These are phyloP conservation scores for Corrigiola litoralis DNA, from an alignment of 179 eudicot species.

Conservation along the genomic window DNA sequence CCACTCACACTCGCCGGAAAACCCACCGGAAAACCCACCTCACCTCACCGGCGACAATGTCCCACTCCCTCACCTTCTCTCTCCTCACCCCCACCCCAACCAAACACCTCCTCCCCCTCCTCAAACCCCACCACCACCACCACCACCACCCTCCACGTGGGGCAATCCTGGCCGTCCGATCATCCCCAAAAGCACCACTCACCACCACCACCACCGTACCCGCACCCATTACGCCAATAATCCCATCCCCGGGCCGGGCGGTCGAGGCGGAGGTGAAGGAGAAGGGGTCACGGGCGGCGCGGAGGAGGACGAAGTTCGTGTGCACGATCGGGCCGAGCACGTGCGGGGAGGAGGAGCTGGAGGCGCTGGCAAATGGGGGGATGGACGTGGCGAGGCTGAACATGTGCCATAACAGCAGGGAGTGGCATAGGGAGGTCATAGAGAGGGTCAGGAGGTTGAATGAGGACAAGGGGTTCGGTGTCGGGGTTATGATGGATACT, in stretches of 20 bases:
- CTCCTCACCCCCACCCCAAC: conserved; percentile 5
- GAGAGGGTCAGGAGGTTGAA: conserved; percentile 71
- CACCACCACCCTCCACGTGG: neutral
- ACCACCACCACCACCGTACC: too few species aligned
- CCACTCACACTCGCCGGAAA: neutral
- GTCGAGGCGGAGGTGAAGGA: conserved; percentile 68
- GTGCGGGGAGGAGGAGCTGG: conserved; percentile 59
- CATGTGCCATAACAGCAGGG: conserved; percentile 77
- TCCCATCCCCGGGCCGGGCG: conserved; percentile 57
- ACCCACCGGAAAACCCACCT: conserved; percentile 11
- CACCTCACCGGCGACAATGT: conserved; percentile 1
- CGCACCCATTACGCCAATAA: too few species aligned
- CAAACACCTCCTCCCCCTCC: neutral
- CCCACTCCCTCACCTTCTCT: neutral
- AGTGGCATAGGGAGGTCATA: conserved; percentile 76
- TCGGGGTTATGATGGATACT: conserved; percentile 87
- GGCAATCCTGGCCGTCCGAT: neutral
- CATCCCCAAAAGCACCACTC: neutral
- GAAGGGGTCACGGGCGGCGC: conserved; percentile 60
- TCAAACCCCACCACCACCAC: conserved; percentile 3
- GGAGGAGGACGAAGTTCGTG: conserved; percentile 73
- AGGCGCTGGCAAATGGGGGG: conserved; percentile 76
- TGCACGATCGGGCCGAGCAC: conserved; percentile 83
- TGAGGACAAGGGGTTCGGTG: conserved; percentile 79
- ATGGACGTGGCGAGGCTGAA: conserved; percentile 91